Evolutionary conservation across 2,329 filamentous ascomycete species (phyloP).

Genomic region (Akanthomyces muscarius): DNA sequence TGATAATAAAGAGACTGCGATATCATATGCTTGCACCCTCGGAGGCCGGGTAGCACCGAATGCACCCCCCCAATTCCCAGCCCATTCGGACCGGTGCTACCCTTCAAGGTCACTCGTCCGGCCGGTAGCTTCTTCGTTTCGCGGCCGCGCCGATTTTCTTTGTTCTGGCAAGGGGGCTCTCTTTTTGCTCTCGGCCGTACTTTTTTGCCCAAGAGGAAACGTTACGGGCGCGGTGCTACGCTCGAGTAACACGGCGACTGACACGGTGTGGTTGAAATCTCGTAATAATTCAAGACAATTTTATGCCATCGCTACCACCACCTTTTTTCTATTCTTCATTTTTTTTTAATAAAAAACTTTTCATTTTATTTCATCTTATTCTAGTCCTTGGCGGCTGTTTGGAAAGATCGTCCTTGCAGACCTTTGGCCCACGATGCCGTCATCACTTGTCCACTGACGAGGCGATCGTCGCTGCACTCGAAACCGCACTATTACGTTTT

Average conservation of each 20-base stretch:
- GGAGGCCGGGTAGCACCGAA: background rate
- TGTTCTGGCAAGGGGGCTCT: no score
- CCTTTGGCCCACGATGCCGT: background rate
- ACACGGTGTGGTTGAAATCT: no score
- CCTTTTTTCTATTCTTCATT: no score
- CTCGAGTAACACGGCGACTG: no score
- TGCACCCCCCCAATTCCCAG: background rate
- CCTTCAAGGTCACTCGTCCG: conserved; percentile 1
- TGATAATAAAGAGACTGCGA: background rate
- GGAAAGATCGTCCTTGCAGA: background rate
- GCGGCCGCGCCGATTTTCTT: background rate
- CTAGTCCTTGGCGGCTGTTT: background rate
- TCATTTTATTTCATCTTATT: background rate
- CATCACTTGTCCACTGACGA: background rate
- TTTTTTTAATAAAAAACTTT: no score
- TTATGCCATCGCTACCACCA: background rate
- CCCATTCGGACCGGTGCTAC: conserved; percentile 1
- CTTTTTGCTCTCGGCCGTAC: background rate
- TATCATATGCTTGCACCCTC: background rate
- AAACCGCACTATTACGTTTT: conserved; percentile 15
- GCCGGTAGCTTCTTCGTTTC: background rate
- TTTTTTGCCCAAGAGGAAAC: background rate
- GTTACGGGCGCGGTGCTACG: background rate
- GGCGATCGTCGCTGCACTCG: conserved; percentile 11
- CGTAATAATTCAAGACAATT: background rate